Base-by-base conservation (phyloP, 805 yeast genomes). In the Starmerella etchellsii region DNA sequence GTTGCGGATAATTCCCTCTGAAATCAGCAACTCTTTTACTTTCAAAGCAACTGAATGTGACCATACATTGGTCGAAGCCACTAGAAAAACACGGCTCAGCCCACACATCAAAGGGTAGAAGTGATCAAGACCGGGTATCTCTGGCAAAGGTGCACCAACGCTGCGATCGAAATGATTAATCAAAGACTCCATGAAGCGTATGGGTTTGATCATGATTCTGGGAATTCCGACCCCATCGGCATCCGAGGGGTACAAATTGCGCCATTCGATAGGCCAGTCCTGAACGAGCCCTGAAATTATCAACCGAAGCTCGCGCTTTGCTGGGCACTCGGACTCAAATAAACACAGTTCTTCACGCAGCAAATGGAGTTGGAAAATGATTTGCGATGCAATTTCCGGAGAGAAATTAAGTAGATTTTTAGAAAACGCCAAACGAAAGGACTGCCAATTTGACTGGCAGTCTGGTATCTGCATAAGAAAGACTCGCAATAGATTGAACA, bases 321-420 rank as follows among this genome's bases (percentile, higher is more conserved):
- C 56, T 0, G 51, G 40, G 3, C 53, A 41, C 4, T 68, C 63
- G 21, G 74, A 59, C 1, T 72, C 59, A 50, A 80, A 75, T 24
- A 88, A 62, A 38, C 70, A 68, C 34, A 69, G 57, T 45, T 88
- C 96, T 56, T 88, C 96, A 40, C 85, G 63, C 2, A 83, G 61
- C 29, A 85, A 54, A 60, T 87, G 96, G 35, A 88, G 59, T 0
- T 85, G 73, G 21, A 81, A 59, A 0, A 76, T 67, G 10, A 82
- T 73, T n/a, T 65, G 60, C 13, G 46, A 31, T 1, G 31, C 23
- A 18, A 22, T 15, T 11, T 13, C 10, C 3, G 41, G 32, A 8
- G 29, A 27, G 15, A 30, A n/a, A 4, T 18, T 34, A 14, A 13
- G 24, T 3, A 25, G 7, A 6, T 25, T 9, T 2, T 3, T 15